Percentiles rank a stretch among this genome's conserved stretches.
These are phyloP conservation scores for Cochlearia excelsa DNA, from an alignment of 345 rosid species.

Conservation along the genomic window DNA sequence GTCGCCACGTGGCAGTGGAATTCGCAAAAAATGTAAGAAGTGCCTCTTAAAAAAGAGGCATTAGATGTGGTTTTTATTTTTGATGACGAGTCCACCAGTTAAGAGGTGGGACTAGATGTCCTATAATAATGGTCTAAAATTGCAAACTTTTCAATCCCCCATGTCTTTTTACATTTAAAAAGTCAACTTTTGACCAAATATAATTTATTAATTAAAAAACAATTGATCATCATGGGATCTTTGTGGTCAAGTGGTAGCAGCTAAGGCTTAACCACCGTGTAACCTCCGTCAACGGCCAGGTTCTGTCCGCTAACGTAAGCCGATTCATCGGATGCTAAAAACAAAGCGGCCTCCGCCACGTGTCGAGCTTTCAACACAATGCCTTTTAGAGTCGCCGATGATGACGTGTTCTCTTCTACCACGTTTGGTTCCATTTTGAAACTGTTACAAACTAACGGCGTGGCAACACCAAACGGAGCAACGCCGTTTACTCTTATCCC, in stretches of 20 bases:
- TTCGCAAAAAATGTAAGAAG: too few species aligned
- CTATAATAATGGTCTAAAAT: slow-evolving; percentile 11
- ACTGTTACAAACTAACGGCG: slow-evolving; percentile 64
- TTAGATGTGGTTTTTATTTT: too few species aligned
- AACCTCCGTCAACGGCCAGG: slow-evolving; percentile 82
- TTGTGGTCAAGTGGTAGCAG: slow-evolving; percentile 27
- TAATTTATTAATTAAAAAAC: background rate
- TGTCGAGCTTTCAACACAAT: slow-evolving; percentile 63
- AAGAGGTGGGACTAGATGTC: too few species aligned
- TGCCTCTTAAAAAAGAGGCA: too few species aligned
- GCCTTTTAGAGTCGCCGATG: slow-evolving; percentile 59
- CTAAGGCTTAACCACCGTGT: slow-evolving; percentile 50
- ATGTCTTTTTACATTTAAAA: slow-evolving; percentile 14
- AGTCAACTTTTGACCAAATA: slow-evolving; percentile 33
- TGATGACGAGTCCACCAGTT: too few species aligned
- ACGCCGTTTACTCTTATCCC: slow-evolving; percentile 88
- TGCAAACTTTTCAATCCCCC: slow-evolving; percentile 22
- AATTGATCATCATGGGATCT: slow-evolving; percentile 20
- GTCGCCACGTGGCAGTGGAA: too few species aligned
- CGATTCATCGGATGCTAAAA: slow-evolving; percentile 85
- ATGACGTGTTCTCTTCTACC: slow-evolving; percentile 32
- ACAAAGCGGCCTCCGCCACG: slow-evolving; percentile 79
- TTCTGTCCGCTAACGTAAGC: slow-evolving; percentile 82
- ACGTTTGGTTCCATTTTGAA: slow-evolving; percentile 43
- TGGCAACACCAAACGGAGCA: slow-evolving; percentile 81